Conservation (phyloP, 2,329 filamentous ascomycete genomes). For the Exutisphaerella laricina region DNA sequence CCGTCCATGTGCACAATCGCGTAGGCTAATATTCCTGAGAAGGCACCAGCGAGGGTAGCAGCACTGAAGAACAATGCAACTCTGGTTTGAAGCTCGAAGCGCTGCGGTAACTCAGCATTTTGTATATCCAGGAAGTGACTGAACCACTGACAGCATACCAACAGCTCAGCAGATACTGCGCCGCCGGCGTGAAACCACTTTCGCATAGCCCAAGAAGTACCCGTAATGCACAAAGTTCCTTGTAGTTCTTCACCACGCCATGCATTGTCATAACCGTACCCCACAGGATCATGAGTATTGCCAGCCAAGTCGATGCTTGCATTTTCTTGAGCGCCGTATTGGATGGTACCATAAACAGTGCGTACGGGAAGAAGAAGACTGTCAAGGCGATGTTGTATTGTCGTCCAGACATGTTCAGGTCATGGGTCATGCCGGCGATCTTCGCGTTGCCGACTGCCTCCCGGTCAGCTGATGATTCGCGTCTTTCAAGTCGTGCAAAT, state of each 20-base stretch:
- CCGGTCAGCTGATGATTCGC: slow-evolving; percentile 5
- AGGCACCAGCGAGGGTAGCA: slow-evolving; percentile 20
- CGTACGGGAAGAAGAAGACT: slow-evolving; percentile 36
- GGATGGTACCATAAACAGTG: slow-evolving; percentile 32
- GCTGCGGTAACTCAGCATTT: too few relatives aligned
- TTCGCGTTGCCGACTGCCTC: slow-evolving; percentile 34
- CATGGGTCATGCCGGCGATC: too few relatives aligned
- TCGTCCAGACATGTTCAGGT: slow-evolving; percentile 13
- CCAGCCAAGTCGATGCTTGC: too few relatives aligned
- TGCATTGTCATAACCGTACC: slow-evolving; percentile 26
- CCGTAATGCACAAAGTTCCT: slow-evolving; percentile 18
- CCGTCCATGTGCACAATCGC: slow-evolving; percentile 39
- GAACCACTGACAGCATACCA: too few relatives aligned
- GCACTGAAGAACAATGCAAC: slow-evolving; percentile 23
- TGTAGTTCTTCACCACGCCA: slow-evolving; percentile 26
- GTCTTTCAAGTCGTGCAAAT: not conserved
- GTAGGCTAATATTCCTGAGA: slow-evolving; percentile 24
- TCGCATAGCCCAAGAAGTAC: slow-evolving; percentile 24
- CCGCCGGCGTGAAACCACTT: slow-evolving; percentile 21
- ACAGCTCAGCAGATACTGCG: slow-evolving; percentile 14
- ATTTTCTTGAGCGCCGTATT: slow-evolving; percentile 30
- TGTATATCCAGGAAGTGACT: too few relatives aligned
- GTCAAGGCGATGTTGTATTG: slow-evolving; percentile 37
- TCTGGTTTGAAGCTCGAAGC: slow-evolving; percentile 19
- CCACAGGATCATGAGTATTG: too few relatives aligned